Base-by-base conservation (phyloP, 1,284 basidiomycete species). In the Sphagnurus paluster region DNA sequence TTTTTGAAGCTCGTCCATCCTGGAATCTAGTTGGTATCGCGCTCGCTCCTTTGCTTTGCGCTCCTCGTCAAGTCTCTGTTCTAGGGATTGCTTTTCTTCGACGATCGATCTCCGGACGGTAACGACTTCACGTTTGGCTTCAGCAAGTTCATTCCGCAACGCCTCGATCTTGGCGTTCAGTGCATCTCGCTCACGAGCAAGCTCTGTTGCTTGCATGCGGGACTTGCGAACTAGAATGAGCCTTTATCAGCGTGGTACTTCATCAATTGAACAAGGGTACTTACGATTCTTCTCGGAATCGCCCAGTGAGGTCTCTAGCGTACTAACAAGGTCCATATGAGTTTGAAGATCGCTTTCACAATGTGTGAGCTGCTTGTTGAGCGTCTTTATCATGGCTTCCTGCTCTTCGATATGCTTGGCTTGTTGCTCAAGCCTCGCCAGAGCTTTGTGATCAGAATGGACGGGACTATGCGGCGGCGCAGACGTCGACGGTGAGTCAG, bases 301-400 rank as follows among this genome's bases (percentile, higher is more conserved):
- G 46, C 87, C 87, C 33, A 95, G 73, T 25, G 90, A 90, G 30
- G 82, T 80, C 69, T 93, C 91, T 20, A 94, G 74, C 14, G 85
- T 87, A 49, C 73, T 79, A 51, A 94, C 91, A 46, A 95, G 79
- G 63, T 96, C 91, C 77, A 93, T 93, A 63, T 95, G 93, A 41
- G 90, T 87, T 58, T 93, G 90, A 49, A 96, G 73, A 66, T 96
- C 93, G 51, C 78, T 83, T 68, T 96, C 92, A 62, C 92, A 94
- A 64, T 95, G 92, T 24, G 83, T 83, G 44, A 97, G 68, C 67
- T 94, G 92, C 67, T 94, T 93, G 68, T 93, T 92, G 46, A 97
- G 78, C 25, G 87, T 93, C 69, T 90, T 89, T 71, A 96, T 93
- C 87, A 90, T 91, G 39, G 77, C 79, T 56, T 93, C 90, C 61